phyloP scores from a whole-genome alignment of 1,284 basidiomycete species.

The Erythrobasidium hasegawianum region DNA sequence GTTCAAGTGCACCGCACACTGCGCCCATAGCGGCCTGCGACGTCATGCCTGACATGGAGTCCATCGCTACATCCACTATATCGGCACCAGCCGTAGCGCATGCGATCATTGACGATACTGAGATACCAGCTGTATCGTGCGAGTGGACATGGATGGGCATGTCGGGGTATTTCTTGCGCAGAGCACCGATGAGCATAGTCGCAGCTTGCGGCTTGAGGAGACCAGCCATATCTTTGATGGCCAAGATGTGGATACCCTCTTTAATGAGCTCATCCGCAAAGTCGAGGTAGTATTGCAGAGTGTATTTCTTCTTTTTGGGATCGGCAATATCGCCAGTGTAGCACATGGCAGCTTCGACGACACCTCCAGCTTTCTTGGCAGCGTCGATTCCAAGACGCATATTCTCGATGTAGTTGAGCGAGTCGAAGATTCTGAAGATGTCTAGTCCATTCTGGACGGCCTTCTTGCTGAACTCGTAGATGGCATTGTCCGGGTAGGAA shows the following conservation, averaged over 20 bases:
- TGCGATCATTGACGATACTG: slow-evolving; percentile 92
- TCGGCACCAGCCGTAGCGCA: slow-evolving; percentile 94
- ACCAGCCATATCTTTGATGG: slow-evolving; percentile 99
- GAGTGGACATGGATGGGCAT: slow-evolving; percentile 99
- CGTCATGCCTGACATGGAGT: slow-evolving; percentile 97
- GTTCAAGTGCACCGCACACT: slow-evolving; percentile 88
- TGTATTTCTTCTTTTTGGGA: slow-evolving; percentile 96
- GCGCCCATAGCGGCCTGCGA: slow-evolving; percentile 99
- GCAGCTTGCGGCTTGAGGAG: slow-evolving; percentile 93
- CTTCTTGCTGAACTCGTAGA: slow-evolving; percentile 76
- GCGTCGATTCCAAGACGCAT: slow-evolving; percentile 97
- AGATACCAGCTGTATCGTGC: slow-evolving; percentile 98
- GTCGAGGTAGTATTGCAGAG: slow-evolving; percentile 94
- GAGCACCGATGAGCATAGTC: slow-evolving; percentile 84
- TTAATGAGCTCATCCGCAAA: slow-evolving; percentile 85
- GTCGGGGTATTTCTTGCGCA: slow-evolving; percentile 93
- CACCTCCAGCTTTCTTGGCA: slow-evolving; percentile 99
- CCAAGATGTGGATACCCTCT: slow-evolving; percentile 94
- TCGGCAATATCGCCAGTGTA: slow-evolving; percentile 97
- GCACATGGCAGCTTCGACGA: slow-evolving; percentile 95
- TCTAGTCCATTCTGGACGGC: slow-evolving; percentile 98
- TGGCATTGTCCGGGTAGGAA: slow-evolving; percentile 98
- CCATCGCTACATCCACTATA: slow-evolving; percentile 96
- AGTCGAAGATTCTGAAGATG: slow-evolving; percentile 99
- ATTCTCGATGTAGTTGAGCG: slow-evolving; percentile 96